Base-by-base conservation (phyloP, 495 filamentous ascomycete species). In the Hyphodiscus hymeniophilus region DNA sequence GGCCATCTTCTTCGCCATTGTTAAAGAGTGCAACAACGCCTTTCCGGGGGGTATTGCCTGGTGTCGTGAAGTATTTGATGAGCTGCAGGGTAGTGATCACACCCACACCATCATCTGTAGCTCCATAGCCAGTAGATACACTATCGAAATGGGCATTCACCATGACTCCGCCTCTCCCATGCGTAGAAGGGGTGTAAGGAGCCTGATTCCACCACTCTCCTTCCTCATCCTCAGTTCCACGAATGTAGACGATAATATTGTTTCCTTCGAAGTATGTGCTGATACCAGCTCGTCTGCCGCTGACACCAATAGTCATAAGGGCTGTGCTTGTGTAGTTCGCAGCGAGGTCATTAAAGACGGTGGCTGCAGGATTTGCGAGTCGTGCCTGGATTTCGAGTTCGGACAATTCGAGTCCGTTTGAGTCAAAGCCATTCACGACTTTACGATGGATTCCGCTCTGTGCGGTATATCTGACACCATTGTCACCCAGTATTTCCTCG, bases 101-200 rank as follows among this genome's bases (percentile, higher is more conserved):
- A 4, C 89, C 91, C 47, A 94, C 81, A 1, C 92, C 92, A 62
- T 95, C 87, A 64, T 98, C 92, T 7, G 92, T 97, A 22, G 92
- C 91, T 34, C 91, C 91, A 52, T 64, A 75, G 10, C 91, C 92
- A 1, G 89, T 90, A 6, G 88, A 87, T 1, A 97, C 92, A 52
- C 87, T 92, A 46, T 98, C 92, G 59, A 92, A 97, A 58, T 98
- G 92, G 4, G 91, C 87, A 60, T 95, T 98, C 55, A 98, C 85
- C 42, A 98, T 74, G 7, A 94, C 84, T 22, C 87, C 85, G 7
- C 86, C 85, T 53, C 78, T 80, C 16, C 77, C 75, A 41, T 69
- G 68, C 30, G 76, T 72, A 36, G 59, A 61, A 46, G 67, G 63
- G 6, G 64, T 63, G 16, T 64, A 62, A 28, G 62, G 59, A 30